A percentile compares a stretch with the other conserved stretches of the same genome.
Evolutionary conservation across 148 eudicot species (phyloP).

Genomic region (Rhododendron ovatum): DNA sequence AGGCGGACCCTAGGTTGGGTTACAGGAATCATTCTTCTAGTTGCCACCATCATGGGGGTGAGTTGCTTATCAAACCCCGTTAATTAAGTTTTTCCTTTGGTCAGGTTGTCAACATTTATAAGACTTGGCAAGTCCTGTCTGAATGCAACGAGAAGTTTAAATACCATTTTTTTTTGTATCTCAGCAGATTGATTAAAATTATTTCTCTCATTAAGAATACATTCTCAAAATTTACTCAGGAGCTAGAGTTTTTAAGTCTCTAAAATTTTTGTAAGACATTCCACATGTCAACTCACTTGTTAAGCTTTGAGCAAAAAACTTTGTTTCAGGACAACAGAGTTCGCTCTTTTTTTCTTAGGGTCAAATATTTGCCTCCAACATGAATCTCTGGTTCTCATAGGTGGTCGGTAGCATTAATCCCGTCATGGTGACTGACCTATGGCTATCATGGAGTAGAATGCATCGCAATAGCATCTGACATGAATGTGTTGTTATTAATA

Average conservation of each 20-base stretch:
- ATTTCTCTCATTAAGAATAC: background rate
- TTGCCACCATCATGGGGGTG: slow-evolving; percentile 83
- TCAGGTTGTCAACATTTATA: too few relatives aligned
- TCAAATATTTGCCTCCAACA: background rate
- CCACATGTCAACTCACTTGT: background rate
- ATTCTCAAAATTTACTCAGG: background rate
- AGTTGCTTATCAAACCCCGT: slow-evolving; percentile 19
- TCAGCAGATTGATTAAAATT: background rate
- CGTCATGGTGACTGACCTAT: background rate
- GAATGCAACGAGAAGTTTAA: background rate
- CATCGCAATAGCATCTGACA: background rate
- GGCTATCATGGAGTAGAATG: background rate
- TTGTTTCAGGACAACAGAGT: background rate
- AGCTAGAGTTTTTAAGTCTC: too few relatives aligned
- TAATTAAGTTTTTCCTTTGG: background rate
- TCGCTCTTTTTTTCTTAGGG: background rate
- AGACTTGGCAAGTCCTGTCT: background rate
- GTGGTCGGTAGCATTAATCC: background rate
- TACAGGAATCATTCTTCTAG: slow-evolving; percentile 73
- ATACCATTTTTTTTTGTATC: background rate
- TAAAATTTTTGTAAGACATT: background rate
- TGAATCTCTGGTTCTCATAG: background rate
- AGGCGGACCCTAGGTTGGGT: slow-evolving; percentile 73
- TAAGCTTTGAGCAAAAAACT: background rate
- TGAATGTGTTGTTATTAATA: background rate